A percentile compares a stretch with the other conserved stretches of the same genome.
phyloP scores from a whole-genome alignment of 139 green algal species.

The Chlamydomonas sp. region DNA sequence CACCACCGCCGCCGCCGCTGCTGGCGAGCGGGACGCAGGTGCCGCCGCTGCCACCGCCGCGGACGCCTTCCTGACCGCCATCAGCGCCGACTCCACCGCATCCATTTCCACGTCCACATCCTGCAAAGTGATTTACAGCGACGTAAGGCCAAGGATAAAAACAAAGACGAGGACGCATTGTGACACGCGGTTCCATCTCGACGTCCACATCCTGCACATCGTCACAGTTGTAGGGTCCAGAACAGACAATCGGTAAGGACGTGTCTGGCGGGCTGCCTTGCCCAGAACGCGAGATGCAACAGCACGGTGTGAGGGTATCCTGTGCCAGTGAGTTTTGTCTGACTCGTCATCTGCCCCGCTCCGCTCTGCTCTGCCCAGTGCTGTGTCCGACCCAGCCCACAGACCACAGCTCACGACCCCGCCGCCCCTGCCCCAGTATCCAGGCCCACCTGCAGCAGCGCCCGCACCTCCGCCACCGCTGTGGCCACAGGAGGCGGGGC shows the following conservation, averaged over 20 bases:
- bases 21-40: no score
- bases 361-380: no score
- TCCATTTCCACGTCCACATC: slow-evolving; percentile 21
- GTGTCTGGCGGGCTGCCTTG: no score
- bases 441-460: slow-evolving; percentile 15
- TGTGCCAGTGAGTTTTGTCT: no score
- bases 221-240: not conserved
- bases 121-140: not conserved
- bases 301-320: no score
- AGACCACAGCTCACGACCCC: not conserved
- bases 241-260: no score
- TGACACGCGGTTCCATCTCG: not conserved
- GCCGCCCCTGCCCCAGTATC: not conserved
- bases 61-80: not conserved
- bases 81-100: slow-evolving; percentile 27
- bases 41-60: not conserved
- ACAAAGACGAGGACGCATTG: no score
- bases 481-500: not conserved
- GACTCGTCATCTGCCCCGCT: no score
- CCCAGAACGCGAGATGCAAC: no score
- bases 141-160: not conserved
- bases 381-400: not conserved
- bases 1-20: no score
- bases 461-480: slow-evolving; percentile 24
- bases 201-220: not conserved